These are phyloP conservation scores for Herpetomonas tarakana DNA, from an alignment of 208 protist species.

Conservation along the genomic window DNA sequence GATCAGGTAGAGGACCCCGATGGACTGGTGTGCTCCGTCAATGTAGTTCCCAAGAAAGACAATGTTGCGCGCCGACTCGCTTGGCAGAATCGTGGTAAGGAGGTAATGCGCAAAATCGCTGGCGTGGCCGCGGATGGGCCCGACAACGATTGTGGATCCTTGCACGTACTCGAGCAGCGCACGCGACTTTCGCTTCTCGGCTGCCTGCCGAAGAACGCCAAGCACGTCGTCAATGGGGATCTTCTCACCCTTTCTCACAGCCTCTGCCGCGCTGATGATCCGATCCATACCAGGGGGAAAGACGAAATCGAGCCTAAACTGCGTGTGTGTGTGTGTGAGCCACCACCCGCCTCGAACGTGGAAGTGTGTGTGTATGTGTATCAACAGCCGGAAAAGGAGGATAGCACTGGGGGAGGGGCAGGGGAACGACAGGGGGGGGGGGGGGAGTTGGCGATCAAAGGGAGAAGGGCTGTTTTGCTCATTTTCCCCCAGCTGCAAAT, in stretches of 20 bases:
- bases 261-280: conserved; percentile 26
- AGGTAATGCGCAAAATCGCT: conserved; percentile 69
- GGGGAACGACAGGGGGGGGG: too few relatives aligned
- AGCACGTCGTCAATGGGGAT: conserved; percentile 32
- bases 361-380: too few relatives aligned
- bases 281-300: conserved; percentile 18
- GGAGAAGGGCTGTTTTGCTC: too few relatives aligned
- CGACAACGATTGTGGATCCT: conserved; percentile 57
- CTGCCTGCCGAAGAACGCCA: conserved; percentile 15
- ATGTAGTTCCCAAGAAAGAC: conserved; percentile 87
- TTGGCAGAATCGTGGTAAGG: conserved; percentile 35
- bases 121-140: conserved; percentile 67
- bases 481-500: too few relatives aligned
- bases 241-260: conserved; percentile 23
- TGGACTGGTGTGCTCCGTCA: conserved; percentile 69
- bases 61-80: conserved; percentile 28
- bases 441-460: too few relatives aligned
- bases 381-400: too few relatives aligned
- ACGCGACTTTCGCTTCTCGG: not conserved
- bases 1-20: conserved; percentile 71
- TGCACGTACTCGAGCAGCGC: conserved; percentile 30
- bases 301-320: too few relatives aligned
- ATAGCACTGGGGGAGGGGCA: too few relatives aligned
- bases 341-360: too few relatives aligned
- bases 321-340: too few relatives aligned